A percentile compares a stretch with the other conserved stretches of the same genome.
Conservation (phyloP, 1,139 yeast genomes). For the Sugiyamaella grinbergsii region DNA sequence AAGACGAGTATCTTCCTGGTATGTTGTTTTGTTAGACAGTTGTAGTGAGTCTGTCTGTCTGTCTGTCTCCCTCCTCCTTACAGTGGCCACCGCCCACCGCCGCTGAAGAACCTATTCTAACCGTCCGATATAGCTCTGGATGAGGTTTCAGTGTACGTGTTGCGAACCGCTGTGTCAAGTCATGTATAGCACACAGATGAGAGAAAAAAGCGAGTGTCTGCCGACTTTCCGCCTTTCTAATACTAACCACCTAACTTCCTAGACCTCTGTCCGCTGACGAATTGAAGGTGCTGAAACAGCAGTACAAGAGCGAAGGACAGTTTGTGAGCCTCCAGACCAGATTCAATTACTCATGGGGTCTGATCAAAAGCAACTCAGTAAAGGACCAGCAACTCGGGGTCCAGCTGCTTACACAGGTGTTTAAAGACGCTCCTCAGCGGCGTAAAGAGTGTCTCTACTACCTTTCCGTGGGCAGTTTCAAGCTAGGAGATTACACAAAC, state of each 20-base stretch:
- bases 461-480: constrained; percentile 82
- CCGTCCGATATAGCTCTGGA: constrained; percentile 16
- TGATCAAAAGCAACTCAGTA: constrained; percentile 65
- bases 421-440: constrained; percentile 76
- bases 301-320: constrained; percentile 80
- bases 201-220: no score
- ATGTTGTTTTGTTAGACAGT: no score
- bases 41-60: no score
- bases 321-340: constrained; percentile 77
- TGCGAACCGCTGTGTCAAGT: no score
- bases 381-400: constrained; percentile 79
- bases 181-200: neutral
- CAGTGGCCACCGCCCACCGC: neutral
- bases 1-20: constrained; percentile 36
- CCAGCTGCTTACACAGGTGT: constrained; percentile 69
- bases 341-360: constrained; percentile 96
- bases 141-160: constrained; percentile 23
- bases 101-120: neutral
- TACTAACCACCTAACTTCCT: constrained; percentile 39
- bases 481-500: constrained; percentile 81
- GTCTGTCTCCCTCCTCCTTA: no score
- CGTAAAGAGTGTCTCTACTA: constrained; percentile 90
- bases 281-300: constrained; percentile 70
- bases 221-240: neutral
- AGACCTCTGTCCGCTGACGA: constrained; percentile 76